Base-by-base conservation (phyloP, 2,329 filamentous ascomycete species). In the Arthrobotrys sinensis region DNA sequence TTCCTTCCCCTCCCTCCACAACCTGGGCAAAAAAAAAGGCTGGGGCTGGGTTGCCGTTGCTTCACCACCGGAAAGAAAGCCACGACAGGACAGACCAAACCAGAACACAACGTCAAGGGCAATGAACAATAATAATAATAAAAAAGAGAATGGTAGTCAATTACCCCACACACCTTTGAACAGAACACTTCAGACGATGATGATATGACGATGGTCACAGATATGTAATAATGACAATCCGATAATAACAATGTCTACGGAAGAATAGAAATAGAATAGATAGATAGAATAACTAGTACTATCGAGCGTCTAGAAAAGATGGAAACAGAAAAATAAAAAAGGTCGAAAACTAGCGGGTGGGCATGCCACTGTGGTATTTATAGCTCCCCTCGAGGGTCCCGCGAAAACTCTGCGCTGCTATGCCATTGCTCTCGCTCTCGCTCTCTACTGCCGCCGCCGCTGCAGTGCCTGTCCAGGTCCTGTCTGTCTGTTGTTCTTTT, bases 301-400 rank as follows among this genome's bases (percentile, higher is more conserved):
- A 43, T 62, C 36, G 38, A 40, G 48, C 21, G 34, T 40, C 34
- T 67, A 40, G 46, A 68, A 45, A 55, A n/a, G 28, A 40, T 46
- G 34, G 36, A 64, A 46, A 40, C 7, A 6, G 10, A 19, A 40
- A 62, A 70, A 70, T 55, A 52, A 70, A 55, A 40, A 62, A 62
- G 24, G 24, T 28, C 24, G 24, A 28, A 28, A 72, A 53, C 55
- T 36, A 48, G 67, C 46, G 52, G 70, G 70, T 75, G 70, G 70
- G 70, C 63, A 75, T 67, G 63, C 63, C 52, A 7, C 24, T n/a
- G 70, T 55, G 70, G 70, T 75, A 75, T 75, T 75, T 75, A 75
- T 75, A 75, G 70, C 28, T 50, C 45, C 45, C 24, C 16, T 53
- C 32, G 36, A 28, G 12, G 48, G 48, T 14, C 52, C 55, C 34